These are phyloP conservation scores for Metarhizium brunneum DNA, from an alignment of 2,329 filamentous ascomycete species.

Conservation along the genomic window DNA sequence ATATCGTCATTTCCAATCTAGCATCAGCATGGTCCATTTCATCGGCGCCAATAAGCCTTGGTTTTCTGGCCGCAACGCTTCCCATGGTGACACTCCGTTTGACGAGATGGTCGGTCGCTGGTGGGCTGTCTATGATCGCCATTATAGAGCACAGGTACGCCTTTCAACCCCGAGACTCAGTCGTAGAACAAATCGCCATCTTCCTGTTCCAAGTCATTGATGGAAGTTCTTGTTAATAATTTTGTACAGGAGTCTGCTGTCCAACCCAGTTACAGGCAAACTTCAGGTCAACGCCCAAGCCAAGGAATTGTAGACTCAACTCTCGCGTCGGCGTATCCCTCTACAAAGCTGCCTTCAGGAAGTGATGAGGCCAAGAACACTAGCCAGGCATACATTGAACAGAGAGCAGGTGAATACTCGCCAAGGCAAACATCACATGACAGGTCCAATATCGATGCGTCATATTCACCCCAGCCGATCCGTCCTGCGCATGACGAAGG, in stretches of 20 bases:
- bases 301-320: background rate
- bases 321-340: background rate
- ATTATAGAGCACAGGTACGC: slow-evolving; percentile 55
- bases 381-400: background rate
- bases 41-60: slow-evolving; percentile 90
- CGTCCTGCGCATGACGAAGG: background rate
- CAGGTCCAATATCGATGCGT: background rate
- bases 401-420: background rate
- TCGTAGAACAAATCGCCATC: background rate
- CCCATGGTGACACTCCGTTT: slow-evolving; percentile 53
- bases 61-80: slow-evolving; percentile 52
- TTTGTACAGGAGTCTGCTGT: background rate
- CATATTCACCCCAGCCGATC: background rate
- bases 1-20: slow-evolving; percentile 84
- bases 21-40: slow-evolving; percentile 87
- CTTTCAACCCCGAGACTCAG: background rate
- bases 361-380: background rate
- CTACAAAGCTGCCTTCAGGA: background rate
- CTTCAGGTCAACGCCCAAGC: background rate
- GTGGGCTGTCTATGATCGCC: slow-evolving; percentile 91
- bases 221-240: background rate
- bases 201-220: background rate
- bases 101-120: slow-evolving; percentile 78
- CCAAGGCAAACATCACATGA: background rate
- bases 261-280: background rate